Evolutionary conservation across 148 eudicot species (phyloP), one percentile per base, ranked within the genome.

Genomic region (Rhododendron ferrugineum): DNA sequence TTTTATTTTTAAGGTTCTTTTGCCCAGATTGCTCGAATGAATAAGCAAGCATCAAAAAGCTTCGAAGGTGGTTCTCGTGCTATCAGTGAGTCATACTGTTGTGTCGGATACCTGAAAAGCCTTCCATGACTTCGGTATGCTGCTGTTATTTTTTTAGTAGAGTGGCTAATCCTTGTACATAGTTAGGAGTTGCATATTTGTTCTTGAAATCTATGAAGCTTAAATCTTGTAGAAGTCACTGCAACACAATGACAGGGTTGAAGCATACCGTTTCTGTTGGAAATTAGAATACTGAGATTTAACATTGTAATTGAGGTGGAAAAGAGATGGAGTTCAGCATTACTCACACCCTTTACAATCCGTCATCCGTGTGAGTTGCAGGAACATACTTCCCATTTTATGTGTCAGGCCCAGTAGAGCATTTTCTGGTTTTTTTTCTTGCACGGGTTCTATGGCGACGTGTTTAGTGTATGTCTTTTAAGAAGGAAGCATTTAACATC

Each of bases 251-350:
- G 42, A 28, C 75, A 28, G 22, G 16, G 58, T n/a, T 30, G 56
- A 66, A 66, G 42, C 11, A 68, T 26, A 8, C 58, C 13, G 6
- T 44, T 46, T 77, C 60, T 83, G 64, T 78, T 30, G 28, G 60
- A 66, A 26, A 28, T 82, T 66, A 11, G n/a, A 64, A 64, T 66
- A 11, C 40, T 14, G 54, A 82, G 32, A 37, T n/a, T 82, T 32
- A 26, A 64, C 36, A n/a, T 42, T 44, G 34, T 82, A 46, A 4
- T 62, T 64, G 60, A 23, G 77, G 32, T 44, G 37, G 23, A 82
- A 18, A 82, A 32, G 28, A 7, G 62, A 72, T 44, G 78, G 85
- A 47, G 28, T 83, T 70, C 78, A 68, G 52, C 62, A 72, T 72
- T 62, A 64, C 30, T 0, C 50, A 46, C 42, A 47, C 44, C 78